Base-by-base conservation (phyloP, 768 basidiomycete species). In the Lyophyllum semitale region DNA sequence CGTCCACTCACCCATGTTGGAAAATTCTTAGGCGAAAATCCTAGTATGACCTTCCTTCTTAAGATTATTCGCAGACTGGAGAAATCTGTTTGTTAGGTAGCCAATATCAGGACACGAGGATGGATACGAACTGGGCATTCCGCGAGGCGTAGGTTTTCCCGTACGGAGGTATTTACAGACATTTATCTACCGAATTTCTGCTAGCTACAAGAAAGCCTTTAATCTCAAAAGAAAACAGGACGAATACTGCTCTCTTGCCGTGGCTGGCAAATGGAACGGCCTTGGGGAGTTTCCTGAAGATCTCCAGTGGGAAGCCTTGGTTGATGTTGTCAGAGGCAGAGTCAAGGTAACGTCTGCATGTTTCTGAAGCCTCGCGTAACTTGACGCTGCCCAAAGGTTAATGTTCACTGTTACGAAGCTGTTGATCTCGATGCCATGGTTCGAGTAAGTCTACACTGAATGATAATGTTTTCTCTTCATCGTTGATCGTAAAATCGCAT, bases 251-350 rank as follows among this genome's bases (percentile, higher is more conserved):
- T 63, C 73, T 1, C 71, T 75, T 40, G 84, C 78, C 3, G 57
- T 77, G 9, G 63, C 71, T 4, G 75, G 79, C 3, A 66, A 79
- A n/a, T 82, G 80, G 81, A 65, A 70, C 0, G 74, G 71, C 8
- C 69, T 85, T 38, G 80, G 74, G 48, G 80, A 78, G 26, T 89
- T 88, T 66, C 89, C 90, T 0, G 80, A 89, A 43, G 81, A 82
- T 43, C 73, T 92, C 15, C 82, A 90, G 63, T 91, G 88, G 89
- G 89, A 92, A 63, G 81, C 88, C 1, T 71, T 92, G 20, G 86
- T 89, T 0, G 89, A 92, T 63, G 88, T 92, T 1, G 68, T 93
- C 7, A 75, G 92, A 59, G 91, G 92, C 13, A 79, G 82, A 51
- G 89, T 91, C 44, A 93, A 89, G 76, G 88, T 87, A 9, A 38